Evolutionary conservation across 352 stramenopile genomes (phyloP).

Genomic region (Sclerospora graminicola): DNA sequence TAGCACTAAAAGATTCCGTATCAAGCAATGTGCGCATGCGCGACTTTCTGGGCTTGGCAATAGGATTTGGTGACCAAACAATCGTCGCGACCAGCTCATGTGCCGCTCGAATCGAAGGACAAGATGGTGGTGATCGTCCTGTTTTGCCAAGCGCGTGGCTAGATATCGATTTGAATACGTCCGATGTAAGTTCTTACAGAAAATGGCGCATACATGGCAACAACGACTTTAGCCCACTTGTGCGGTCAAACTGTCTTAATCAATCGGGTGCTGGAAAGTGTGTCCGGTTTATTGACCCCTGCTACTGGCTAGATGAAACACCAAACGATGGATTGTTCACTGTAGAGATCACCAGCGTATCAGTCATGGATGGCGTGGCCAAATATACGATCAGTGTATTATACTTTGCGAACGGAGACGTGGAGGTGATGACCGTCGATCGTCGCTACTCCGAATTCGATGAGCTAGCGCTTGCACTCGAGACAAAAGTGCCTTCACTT

Average conservation of each 20-base stretch:
- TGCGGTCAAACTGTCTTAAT: constrained; percentile 9
- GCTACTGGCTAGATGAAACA: constrained; percentile 35
- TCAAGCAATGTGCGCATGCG: constrained; percentile 52
- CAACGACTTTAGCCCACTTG: constrained; percentile 7
- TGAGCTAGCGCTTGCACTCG: constrained; percentile 34
- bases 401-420: constrained; percentile 25
- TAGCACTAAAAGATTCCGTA: constrained; percentile 45
- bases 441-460: constrained; percentile 69
- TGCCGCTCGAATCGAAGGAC: constrained; percentile 53
- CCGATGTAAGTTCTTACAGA: constrained; percentile 22
- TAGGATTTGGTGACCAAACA: constrained; percentile 36
- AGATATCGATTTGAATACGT: constrained; percentile 24
- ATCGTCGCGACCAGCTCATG: constrained; percentile 64
- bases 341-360: constrained; percentile 51
- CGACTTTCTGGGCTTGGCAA: constrained; percentile 54
- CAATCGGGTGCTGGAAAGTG: constrained; percentile 24
- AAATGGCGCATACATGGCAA: constrained; percentile 26
- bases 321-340: constrained; percentile 51
- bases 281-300: constrained; percentile 47
- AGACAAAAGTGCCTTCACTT: constrained; percentile 44
- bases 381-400: constrained; percentile 62
- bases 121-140: constrained; percentile 25
- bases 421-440: constrained; percentile 38
- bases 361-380: constrained; percentile 32
- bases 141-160: constrained; percentile 58